Conservation (phyloP, 805 yeast species). For the Danielozyma ontarioensis region DNA sequence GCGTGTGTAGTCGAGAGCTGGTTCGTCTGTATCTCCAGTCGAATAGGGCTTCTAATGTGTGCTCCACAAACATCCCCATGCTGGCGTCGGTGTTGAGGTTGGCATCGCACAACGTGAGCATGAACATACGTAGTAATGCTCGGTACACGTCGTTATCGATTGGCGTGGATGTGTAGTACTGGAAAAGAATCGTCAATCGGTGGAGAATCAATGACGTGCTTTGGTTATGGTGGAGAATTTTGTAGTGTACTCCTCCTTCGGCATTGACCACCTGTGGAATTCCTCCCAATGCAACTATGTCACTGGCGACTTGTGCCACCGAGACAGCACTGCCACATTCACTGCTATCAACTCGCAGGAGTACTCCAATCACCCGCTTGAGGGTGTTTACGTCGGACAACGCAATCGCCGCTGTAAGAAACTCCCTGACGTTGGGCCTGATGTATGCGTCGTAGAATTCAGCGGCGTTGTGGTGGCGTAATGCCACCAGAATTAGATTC, state of each 20-base stretch:
- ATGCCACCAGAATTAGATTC: no score
- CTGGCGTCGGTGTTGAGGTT: conserved; percentile 17
- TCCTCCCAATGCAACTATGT: no score
- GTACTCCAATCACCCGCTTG: no score
- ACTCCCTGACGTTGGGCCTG: no score
- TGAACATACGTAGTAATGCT: conserved; percentile 7
- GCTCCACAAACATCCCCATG: conserved; percentile 10
- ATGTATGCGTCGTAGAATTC: neutral
- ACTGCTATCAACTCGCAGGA: no score
- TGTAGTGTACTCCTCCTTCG: no score
- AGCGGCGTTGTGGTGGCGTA: neutral
- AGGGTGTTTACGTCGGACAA: neutral
- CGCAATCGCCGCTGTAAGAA: no score
- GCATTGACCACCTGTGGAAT: no score
- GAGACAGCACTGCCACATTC: conserved; percentile 2
- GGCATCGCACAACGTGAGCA: conserved; percentile 22
- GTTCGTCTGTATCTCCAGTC: neutral
- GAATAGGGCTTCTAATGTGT: conserved; percentile 10
- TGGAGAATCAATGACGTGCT: conserved; percentile 9
- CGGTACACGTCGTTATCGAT: neutral
- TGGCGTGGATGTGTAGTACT: conserved; percentile 1
- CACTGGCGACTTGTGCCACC: neutral
- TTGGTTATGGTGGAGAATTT: conserved; percentile 17
- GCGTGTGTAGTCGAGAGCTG: no score
- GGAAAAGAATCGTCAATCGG: conserved; percentile 14